phyloP scores from a whole-genome alignment of 768 basidiomycete genomes.

The Sporobolomyces phaffii region DNA sequence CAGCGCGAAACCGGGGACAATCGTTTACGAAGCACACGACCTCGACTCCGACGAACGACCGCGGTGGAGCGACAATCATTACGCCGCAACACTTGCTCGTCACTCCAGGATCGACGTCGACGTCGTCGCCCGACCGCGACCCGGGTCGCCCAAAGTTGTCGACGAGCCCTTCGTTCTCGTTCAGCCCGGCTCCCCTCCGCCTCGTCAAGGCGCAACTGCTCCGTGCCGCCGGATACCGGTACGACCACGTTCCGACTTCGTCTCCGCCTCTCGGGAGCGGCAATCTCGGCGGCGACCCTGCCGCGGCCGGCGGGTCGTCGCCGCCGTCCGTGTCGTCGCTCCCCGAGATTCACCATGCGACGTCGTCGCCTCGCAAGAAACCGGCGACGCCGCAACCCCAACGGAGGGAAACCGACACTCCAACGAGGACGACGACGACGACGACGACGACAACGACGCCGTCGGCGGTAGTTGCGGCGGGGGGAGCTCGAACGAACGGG shows the following conservation, averaged over 20 bases:
- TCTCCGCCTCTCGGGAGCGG: constrained; percentile 8
- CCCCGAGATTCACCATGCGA: background rate
- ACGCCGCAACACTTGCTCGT: constrained; percentile 23
- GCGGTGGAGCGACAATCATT: constrained; percentile 9
- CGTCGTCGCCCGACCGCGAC: background rate
- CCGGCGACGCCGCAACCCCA: background rate
- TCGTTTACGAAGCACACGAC: background rate
- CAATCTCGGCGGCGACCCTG: too few species aligned
- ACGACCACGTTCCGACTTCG: background rate
- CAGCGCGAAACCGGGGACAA: background rate
- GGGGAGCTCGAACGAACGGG: background rate
- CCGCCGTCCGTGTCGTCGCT: background rate
- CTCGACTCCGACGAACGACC: background rate
- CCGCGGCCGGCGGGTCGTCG: too few species aligned
- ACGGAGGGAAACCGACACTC: too few species aligned
- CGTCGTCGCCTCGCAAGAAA: background rate
- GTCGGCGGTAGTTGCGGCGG: too few species aligned
- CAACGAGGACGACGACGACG: too few species aligned
- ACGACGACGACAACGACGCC: too few species aligned
- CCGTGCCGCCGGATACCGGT: constrained; percentile 15
- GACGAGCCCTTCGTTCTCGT: constrained; percentile 27
- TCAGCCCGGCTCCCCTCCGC: constrained; percentile 31
- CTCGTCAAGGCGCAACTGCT: constrained; percentile 36
- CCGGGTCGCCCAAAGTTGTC: background rate
- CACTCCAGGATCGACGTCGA: too few species aligned